Evolutionary conservation across 768 basidiomycete species (phyloP), one percentile per base, ranked within the genome.

Genomic region (Lactarius indigo): DNA sequence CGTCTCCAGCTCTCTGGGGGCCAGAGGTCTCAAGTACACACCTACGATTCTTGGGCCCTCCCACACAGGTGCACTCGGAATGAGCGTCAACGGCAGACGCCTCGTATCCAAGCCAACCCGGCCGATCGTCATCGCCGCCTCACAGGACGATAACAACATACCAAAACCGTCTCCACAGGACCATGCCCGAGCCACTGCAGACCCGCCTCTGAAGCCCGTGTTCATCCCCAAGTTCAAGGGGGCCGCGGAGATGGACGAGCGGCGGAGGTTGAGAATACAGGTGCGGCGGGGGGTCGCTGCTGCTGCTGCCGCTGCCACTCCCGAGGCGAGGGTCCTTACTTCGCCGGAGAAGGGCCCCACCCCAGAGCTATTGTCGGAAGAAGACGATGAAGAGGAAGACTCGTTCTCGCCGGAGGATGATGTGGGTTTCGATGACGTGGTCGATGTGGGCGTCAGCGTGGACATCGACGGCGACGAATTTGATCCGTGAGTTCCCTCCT

Each of bases 171-270:
- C 50, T 52, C 63, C 47, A 23, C 65, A 61, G 59, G 65, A 65
- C 13, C 68, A 63, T 13, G 9, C 55, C 63, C 63, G 55, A 10
- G 28, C 59, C 4, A 5, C 39, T 23, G 7, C 56, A 13, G 26
- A 60, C 3, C 70, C 70, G 26, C 72, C 70, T 0, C 72, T 72
- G 15, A 84, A 81, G 23, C 83, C 82, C 4, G 70, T 81, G 78
- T 92, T 92, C 71, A 80, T 90, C 30, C 92, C 92, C 20, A 88
- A 84, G 59, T 93, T 94, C 78, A 90, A 87, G 70, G 87, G 90
- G 9, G 88, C 89, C 0, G 91, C 85, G n/a, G 91, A 94, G 74
- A 93, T 93, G 91, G 92, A 92, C 69, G 85, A 83, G 5, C 80
- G 91, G 18, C 78, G 92, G 30, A 82, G 82, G 63, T 75, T 82